Base-by-base conservation (phyloP, 768 basidiomycete genomes). In the Heimioporus sp. region DNA sequence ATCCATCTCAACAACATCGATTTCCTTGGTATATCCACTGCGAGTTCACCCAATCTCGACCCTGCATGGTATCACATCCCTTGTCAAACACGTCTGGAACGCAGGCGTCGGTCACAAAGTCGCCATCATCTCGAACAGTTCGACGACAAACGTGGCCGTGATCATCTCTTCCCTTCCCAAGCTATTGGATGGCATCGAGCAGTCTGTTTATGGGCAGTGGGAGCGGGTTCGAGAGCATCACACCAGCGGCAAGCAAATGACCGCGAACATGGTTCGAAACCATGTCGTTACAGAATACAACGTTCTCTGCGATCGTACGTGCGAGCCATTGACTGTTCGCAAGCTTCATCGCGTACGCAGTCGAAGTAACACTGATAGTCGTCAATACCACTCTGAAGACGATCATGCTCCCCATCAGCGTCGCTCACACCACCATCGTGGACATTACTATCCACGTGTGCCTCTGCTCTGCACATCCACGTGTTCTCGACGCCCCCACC, bases 121-220 rank as follows among this genome's bases (percentile, higher is more conserved):
- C 11, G 80, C 81, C 0, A 61, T 96, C 3, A 78, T 92, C 2
- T 90, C 91, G 1, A 84, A 79, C 4, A 93, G 92, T 0, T 88
- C 92, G 2, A 83, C 91, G 82, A 94, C 93, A 19, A 96, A 94
- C 56, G 76, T 89, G 34, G 86, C 84, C 0, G 67, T 87, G 7
- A 86, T 90, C 58, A 73, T 85, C 16, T 73, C 74, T 51, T 78
- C 77, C 2, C 80, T 82, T 72, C 80, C 83, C 0, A 74, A 81
- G 24, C 69, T 85, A 3, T 55, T 80, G 17, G 72, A 72, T 4
- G 77, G 70, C 11, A 66, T 84, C 7, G 74, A 76, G 38, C 70
- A 79, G 48, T 72, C 82, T 81, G 13, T 77, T 92, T 61, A 95
- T 96, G 92, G 92, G 92, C 10, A 93, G 92, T n/a, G 91, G 83